Evolutionary conservation across 2,329 filamentous ascomycete genomes (phyloP).

Genomic region (Hawksworthiomyces lignivorus): DNA sequence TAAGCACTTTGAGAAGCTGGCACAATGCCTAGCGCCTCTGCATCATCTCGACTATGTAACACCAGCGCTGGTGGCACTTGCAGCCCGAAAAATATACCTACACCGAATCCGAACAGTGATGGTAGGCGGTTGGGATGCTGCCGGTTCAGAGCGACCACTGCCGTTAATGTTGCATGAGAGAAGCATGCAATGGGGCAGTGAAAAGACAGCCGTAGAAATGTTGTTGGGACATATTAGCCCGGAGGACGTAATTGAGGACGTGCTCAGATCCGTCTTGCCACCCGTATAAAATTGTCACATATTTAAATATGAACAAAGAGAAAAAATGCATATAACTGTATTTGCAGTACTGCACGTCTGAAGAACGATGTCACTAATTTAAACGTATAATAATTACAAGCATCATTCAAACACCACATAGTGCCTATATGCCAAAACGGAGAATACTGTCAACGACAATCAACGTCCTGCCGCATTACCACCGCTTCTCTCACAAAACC

Average conservation of each 20-base stretch:
- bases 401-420: no score
- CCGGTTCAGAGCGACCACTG: neutral
- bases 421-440: no score
- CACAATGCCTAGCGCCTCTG: slow-evolving; percentile 68
- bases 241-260: slow-evolving; percentile 59
- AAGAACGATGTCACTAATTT: no score
- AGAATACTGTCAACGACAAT: no score
- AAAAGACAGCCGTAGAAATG: slow-evolving; percentile 57
- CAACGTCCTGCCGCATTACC: no score
- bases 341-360: no score
- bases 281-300: slow-evolving; percentile 32
- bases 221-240: slow-evolving; percentile 55
- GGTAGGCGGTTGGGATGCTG: slow-evolving; percentile 29
- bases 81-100: slow-evolving; percentile 77
- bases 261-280: slow-evolving; percentile 48
- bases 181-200: slow-evolving; percentile 90
- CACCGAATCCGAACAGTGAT: slow-evolving; percentile 69
- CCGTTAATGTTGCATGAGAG: slow-evolving; percentile 64
- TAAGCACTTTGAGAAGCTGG: slow-evolving; percentile 63
- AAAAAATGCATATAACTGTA: no score
- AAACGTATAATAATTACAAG: no score
- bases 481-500: no score
- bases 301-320: neutral
- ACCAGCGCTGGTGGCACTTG: slow-evolving; percentile 74
- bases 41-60: slow-evolving; percentile 76